Percentiles rank a stretch among this genome's conserved stretches.
Conservation (phyloP, 2,329 filamentous ascomycete genomes). For the Colletotrichum sp. region DNA sequence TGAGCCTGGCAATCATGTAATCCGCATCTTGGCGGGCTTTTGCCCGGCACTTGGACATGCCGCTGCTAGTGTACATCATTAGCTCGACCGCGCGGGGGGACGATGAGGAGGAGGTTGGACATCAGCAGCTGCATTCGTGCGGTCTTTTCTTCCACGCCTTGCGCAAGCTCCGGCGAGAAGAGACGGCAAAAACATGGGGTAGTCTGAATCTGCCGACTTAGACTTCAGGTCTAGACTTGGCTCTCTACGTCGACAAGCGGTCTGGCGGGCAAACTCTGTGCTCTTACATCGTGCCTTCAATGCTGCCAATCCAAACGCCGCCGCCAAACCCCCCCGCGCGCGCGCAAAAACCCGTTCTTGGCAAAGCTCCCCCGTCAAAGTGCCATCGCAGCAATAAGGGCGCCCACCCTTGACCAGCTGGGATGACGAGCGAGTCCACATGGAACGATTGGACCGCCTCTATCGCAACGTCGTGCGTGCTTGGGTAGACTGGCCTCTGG, state of each 20-base stretch:
- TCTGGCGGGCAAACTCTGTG: not conserved
- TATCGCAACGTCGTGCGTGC: not conserved
- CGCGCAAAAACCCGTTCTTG: not conserved
- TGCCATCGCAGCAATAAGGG: not conserved
- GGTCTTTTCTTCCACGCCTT: not conserved
- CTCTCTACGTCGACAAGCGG: not conserved
- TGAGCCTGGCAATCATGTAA: not conserved
- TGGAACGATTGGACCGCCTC: not conserved
- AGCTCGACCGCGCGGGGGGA: not conserved
- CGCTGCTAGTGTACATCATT: not conserved
- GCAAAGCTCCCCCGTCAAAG: not conserved
- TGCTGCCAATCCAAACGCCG: not conserved
- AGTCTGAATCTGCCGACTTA: not conserved
- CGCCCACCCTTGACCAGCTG: not conserved
- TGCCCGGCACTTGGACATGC: not conserved
- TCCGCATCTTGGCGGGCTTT: not conserved
- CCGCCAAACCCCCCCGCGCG: no score
- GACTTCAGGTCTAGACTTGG: not conserved
- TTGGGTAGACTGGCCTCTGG: not conserved
- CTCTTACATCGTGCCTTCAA: not conserved
- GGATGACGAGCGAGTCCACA: not conserved
- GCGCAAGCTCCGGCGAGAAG: not conserved
- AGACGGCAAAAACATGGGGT: not conserved
- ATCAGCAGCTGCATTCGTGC: not conserved
- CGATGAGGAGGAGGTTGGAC: not conserved